A percentile compares a stretch with the other conserved stretches of the same genome.
phyloP scores from a whole-genome alignment of 768 basidiomycete genomes.

The Cubamyces sp. region DNA sequence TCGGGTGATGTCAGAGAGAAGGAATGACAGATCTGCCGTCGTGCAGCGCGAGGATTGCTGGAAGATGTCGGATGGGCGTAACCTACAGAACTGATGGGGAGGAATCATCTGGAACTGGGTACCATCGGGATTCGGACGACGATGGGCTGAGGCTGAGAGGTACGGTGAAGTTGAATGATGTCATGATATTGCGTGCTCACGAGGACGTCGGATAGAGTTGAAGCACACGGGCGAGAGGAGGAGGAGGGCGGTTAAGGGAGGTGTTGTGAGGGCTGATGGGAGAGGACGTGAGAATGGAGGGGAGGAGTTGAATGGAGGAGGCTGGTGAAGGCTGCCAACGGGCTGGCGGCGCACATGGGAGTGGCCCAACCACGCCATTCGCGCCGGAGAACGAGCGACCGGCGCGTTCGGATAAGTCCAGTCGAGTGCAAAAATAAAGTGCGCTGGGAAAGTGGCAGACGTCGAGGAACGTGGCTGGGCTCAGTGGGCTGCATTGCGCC shows the following conservation, averaged over 20 bases:
- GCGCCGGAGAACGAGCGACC: background rate
- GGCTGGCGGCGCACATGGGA: slow-evolving; percentile 8
- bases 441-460: slow-evolving; percentile 1
- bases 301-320: background rate
- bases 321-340: background rate
- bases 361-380: background rate
- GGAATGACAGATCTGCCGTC: slow-evolving; percentile 4
- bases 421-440: slow-evolving; percentile 6
- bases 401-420: background rate
- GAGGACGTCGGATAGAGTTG: background rate
- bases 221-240: no score
- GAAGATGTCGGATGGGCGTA: background rate
- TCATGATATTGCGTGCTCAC: slow-evolving; percentile 11
- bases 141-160: background rate
- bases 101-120: slow-evolving; percentile 7
- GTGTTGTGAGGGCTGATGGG: background rate
- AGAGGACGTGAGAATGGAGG: slow-evolving; percentile 14
- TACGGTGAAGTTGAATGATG: background rate
- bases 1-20: slow-evolving; percentile 5
- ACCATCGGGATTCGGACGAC: background rate
- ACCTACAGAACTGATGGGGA: background rate
- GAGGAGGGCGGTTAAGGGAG: background rate
- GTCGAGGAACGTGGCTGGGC: slow-evolving; percentile 3
- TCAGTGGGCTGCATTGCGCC: background rate
- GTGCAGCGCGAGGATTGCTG: background rate